Evolutionary conservation across 129 eudicot genomes (phyloP).

Genomic region (carrot (Daucus carota)): DH1_v3.0 NC_030386.2:25611501-25612000

Average conservation of each 20-base stretch:
- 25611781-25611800: neutral
- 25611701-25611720: slow-evolving; percentile 95
- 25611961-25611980: neutral
- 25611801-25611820: neutral
- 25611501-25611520: neutral
- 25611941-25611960: neutral
- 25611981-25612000: neutral
- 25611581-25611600: slow-evolving; percentile 91
- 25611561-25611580: slow-evolving; percentile 89
- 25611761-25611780: slow-evolving; percentile 71
- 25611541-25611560: slow-evolving; percentile 27
- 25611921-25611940: neutral
- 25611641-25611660: slow-evolving; percentile 28
- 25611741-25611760: slow-evolving; percentile 81
- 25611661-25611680: slow-evolving; percentile 25
- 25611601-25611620: slow-evolving; percentile 65
- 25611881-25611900: neutral
- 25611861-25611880: neutral
- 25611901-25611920: neutral
- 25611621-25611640: slow-evolving; percentile 63
- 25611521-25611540: neutral
- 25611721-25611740: slow-evolving; percentile 78
- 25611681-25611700: slow-evolving; percentile 67
- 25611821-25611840: neutral
- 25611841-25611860: neutral